A percentile compares a stretch with the other conserved stretches of the same genome.
These are phyloP conservation scores for Tilletiaria anomala DNA, from an alignment of 1,284 basidiomycete species.

Conservation along the genomic window DNA sequence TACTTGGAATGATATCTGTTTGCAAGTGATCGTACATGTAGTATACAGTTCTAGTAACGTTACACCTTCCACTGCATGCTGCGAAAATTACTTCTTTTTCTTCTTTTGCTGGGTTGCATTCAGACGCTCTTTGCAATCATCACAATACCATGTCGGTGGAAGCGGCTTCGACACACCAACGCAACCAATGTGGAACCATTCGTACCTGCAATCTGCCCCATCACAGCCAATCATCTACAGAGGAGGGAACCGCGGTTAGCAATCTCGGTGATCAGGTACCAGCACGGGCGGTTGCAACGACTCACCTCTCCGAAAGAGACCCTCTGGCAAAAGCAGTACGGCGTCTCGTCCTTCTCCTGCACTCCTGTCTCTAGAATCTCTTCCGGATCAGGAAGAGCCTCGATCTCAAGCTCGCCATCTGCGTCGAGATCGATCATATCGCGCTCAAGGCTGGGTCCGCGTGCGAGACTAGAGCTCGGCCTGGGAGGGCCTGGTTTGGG, in stretches of 20 bases:
- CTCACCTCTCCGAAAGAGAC: constrained; percentile 38
- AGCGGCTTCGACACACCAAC: constrained; percentile 36
- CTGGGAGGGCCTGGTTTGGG: not conserved
- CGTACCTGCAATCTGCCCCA: constrained; percentile 25
- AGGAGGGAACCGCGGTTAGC: not conserved
- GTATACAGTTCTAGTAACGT: too few species aligned
- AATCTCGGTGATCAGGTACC: not conserved
- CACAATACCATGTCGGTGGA: constrained; percentile 35
- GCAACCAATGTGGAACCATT: constrained; percentile 39
- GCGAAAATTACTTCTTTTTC: too few species aligned
- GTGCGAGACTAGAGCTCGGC: not conserved
- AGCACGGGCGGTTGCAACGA: constrained; percentile 15
- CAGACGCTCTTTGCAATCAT: constrained; percentile 7
- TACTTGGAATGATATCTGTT: too few species aligned
- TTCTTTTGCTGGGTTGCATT: not conserved
- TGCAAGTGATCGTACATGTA: too few species aligned
- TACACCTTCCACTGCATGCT: too few species aligned
- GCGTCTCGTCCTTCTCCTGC: constrained; percentile 28
- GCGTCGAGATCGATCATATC: not conserved
- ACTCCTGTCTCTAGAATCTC: constrained; percentile 3
- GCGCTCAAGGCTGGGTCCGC: not conserved
- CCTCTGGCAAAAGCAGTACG: constrained; percentile 37
- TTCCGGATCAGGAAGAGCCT: not conserved
- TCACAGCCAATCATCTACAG: constrained; percentile 12
- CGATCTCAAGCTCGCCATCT: not conserved